Conservation (phyloP, 1,284 basidiomycete species). For the Trichosporon faecale region DNA sequence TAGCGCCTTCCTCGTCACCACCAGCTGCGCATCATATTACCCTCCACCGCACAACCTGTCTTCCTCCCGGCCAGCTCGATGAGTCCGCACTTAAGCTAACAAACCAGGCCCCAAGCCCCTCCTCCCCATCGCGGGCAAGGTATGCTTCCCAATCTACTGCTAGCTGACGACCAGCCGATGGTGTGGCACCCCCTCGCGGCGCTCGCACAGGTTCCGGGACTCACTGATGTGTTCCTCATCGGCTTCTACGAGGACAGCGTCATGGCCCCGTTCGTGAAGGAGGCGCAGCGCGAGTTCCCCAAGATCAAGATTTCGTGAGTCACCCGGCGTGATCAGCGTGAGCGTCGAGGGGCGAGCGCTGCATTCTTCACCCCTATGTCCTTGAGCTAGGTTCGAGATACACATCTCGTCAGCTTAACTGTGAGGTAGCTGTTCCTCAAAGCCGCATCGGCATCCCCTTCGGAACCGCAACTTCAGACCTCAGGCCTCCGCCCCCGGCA, state of each 20-base stretch:
- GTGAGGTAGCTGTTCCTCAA: too few relatives aligned
- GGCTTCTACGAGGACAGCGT: conserved; percentile 57
- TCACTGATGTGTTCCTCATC: conserved; percentile 56
- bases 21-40: too few relatives aligned
- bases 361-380: too few relatives aligned
- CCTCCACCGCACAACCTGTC: too few relatives aligned
- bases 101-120: conserved; percentile 52
- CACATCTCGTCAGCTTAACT: too few relatives aligned
- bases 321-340: conserved; percentile 10
- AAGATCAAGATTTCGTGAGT: conserved; percentile 52
- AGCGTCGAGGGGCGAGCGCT: not conserved
- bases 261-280: conserved; percentile 55
- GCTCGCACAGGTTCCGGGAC: conserved; percentile 53
- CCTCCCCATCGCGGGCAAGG: conserved; percentile 55
- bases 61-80: too few relatives aligned
- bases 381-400: too few relatives aligned
- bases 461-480: too few relatives aligned
- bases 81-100: too few relatives aligned
- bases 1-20: not conserved
- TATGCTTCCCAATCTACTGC: conserved; percentile 8
- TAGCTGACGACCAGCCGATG: conserved; percentile 46
- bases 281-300: conserved; percentile 55
- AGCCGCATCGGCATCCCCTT: too few relatives aligned
- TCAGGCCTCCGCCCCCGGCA: too few relatives aligned
- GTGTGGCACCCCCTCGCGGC: conserved; percentile 57